These are phyloP conservation scores for Dunaliella primolecta DNA, from an alignment of 139 green algal species.

Conservation along the genomic window DNA sequence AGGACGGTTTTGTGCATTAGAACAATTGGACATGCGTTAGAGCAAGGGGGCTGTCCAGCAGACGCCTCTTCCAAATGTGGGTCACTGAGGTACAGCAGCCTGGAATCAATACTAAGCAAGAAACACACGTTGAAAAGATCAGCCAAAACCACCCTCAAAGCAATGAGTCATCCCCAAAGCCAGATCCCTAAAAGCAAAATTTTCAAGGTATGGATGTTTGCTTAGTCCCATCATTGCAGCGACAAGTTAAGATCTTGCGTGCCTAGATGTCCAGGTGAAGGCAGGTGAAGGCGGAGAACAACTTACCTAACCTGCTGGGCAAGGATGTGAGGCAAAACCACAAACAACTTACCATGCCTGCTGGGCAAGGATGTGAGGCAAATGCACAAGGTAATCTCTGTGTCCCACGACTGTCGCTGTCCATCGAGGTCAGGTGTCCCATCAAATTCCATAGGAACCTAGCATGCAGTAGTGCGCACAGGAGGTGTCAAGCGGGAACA, in stretches of 20 bases:
- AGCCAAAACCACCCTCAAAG: too few species aligned
- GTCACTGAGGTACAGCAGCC: too few species aligned
- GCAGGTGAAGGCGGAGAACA: not conserved
- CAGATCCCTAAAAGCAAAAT: not conserved
- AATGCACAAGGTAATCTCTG: not conserved
- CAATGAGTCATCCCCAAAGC: too few species aligned
- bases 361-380: not conserved
- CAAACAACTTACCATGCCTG: not conserved
- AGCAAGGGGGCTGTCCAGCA: too few species aligned
- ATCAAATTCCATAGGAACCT: conserved; percentile 7
- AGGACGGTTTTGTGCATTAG: too few species aligned
- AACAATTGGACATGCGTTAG: too few species aligned
- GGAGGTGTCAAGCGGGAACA: not conserved
- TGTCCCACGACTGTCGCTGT: not conserved
- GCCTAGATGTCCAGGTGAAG: not conserved
- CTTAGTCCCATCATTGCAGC: not conserved
- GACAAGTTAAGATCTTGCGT: not conserved
- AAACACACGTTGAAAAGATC: too few species aligned
- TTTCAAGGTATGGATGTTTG: not conserved
- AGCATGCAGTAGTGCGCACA: too few species aligned
- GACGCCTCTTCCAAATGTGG: too few species aligned
- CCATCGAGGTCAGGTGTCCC: not conserved
- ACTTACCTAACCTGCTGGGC: not conserved
- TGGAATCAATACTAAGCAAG: too few species aligned
- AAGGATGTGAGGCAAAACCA: not conserved